Evolutionary conservation across 805 yeast genomes (phyloP).

Genomic region (Komagataella ulmi): DNA sequence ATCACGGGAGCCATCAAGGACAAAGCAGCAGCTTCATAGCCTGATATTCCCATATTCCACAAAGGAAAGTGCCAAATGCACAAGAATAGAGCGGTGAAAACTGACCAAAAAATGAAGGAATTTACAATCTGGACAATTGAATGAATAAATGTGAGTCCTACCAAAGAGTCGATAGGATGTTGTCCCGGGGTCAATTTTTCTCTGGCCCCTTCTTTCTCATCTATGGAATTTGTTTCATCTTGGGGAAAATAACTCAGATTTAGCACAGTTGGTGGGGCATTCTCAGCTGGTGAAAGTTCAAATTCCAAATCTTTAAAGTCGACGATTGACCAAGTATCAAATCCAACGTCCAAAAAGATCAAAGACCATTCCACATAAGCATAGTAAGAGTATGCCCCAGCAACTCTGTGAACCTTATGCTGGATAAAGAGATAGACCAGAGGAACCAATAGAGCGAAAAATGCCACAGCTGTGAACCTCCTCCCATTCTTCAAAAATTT

Average conservation of each 20-base stretch:
- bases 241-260: neutral
- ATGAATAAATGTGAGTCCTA: constrained; percentile 15
- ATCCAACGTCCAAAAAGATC: constrained; percentile 69
- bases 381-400: constrained; percentile 94
- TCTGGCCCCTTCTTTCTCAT: neutral
- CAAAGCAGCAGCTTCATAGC: constrained; percentile 68
- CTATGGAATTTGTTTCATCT: neutral
- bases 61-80: constrained; percentile 95
- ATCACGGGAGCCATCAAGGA: constrained; percentile 47
- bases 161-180: neutral
- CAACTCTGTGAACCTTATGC: constrained; percentile 73
- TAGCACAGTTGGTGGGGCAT: constrained; percentile 7
- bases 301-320: constrained; percentile 62
- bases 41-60: constrained; percentile 97
- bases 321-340: constrained; percentile 64
- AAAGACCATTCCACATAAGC: constrained; percentile 93
- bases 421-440: constrained; percentile 81
- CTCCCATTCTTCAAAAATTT: constrained; percentile 40
- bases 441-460: constrained; percentile 68
- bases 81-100: constrained; percentile 64
- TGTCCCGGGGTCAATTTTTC: neutral
- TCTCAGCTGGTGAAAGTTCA: constrained; percentile 15
- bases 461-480: constrained; percentile 37
- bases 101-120: constrained; percentile 77
- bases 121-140: constrained; percentile 38